Evolutionary conservation across 139 green algal species (phyloP).

Genomic region (Gonium pectorale): DNA sequence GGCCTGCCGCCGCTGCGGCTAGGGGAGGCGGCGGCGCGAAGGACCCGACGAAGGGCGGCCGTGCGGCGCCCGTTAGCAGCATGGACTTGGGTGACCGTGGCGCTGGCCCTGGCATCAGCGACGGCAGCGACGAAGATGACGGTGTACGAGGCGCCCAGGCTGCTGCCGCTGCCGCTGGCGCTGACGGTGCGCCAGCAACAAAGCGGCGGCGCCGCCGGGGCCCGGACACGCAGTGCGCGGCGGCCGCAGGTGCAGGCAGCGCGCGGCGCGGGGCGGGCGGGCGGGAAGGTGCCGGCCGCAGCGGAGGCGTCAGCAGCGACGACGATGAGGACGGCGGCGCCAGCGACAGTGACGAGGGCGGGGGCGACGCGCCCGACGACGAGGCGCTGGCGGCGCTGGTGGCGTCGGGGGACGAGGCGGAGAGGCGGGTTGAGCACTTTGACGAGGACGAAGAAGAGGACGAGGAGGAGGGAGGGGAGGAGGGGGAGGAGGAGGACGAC

Average conservation of each 20-base stretch:
- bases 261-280: not conserved
- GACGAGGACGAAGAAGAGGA: not conserved
- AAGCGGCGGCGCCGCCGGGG: not conserved
- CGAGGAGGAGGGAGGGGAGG: not conserved
- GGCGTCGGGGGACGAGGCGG: not conserved
- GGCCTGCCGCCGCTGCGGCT: not conserved
- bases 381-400: conserved; percentile 23
- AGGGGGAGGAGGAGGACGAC: not conserved
- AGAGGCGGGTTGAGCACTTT: conserved; percentile 5
- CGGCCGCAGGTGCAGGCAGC: not conserved
- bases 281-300: conserved; percentile 28
- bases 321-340: conserved; percentile 9
- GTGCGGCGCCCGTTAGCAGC: not conserved
- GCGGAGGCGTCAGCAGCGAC: conserved; percentile 1
- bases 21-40: not conserved
- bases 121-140: too few relatives aligned
- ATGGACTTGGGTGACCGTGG: not conserved
- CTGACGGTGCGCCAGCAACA: conserved; percentile 22
- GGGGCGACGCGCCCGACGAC: too few relatives aligned
- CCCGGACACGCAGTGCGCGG: conserved; percentile 24
- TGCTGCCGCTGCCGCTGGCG: not conserved
- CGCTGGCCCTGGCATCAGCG: not conserved
- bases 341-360: conserved; percentile 7
- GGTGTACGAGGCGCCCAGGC: not conserved
- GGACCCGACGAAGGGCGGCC: not conserved